Percentiles rank a stretch among this genome's conserved stretches.
Conservation (phyloP, 2,329 filamentous ascomycete genomes). For the Hansfordia pulvinata region DNA sequence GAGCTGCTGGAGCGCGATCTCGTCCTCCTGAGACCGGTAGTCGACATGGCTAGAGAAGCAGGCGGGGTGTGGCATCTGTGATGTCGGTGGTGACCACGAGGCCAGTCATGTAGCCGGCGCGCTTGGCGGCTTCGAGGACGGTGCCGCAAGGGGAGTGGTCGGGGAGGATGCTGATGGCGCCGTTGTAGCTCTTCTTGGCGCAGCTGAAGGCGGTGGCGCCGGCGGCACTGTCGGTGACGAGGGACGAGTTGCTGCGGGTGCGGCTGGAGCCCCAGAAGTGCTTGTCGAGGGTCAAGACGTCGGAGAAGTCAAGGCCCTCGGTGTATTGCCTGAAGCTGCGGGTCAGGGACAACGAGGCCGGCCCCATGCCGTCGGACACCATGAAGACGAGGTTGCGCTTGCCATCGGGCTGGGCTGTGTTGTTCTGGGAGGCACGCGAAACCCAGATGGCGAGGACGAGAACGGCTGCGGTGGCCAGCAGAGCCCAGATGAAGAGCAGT, state of each 20-base stretch:
- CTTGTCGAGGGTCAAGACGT: constrained; percentile 69
- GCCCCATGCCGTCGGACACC: constrained; percentile 98
- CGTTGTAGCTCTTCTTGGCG: constrained; percentile 88
- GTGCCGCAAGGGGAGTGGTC: constrained; percentile 82
- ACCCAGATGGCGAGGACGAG: constrained; percentile 68
- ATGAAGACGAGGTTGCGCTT: constrained; percentile 97
- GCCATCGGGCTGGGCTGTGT: constrained; percentile 26
- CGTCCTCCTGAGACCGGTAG: constrained; percentile 66
- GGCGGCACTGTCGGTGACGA: constrained; percentile 94
- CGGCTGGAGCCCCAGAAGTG: constrained; percentile 85
- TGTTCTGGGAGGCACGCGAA: constrained; percentile 52
- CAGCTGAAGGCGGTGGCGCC: constrained; percentile 95
- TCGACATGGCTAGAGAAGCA: constrained; percentile 88
- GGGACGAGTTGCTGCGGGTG: constrained; percentile 68
- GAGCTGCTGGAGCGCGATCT: constrained; percentile 84
- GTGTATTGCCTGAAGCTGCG: constrained; percentile 73
- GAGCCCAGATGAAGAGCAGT: constrained; percentile 68
- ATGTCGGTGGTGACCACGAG: constrained; percentile 90
- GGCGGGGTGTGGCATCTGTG: constrained; percentile 89
- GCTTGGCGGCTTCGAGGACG: constrained; percentile 84
- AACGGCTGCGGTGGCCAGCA: constrained; percentile 65
- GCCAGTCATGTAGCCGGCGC: constrained; percentile 81
- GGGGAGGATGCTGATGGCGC: constrained; percentile 81
- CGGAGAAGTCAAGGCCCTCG: constrained; percentile 56
- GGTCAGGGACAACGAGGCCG: constrained; percentile 77